A percentile compares a stretch with the other conserved stretches of the same genome.
Evolutionary conservation across 768 basidiomycete genomes (phyloP).

Genomic region (Xerocomus potaroensis): DNA sequence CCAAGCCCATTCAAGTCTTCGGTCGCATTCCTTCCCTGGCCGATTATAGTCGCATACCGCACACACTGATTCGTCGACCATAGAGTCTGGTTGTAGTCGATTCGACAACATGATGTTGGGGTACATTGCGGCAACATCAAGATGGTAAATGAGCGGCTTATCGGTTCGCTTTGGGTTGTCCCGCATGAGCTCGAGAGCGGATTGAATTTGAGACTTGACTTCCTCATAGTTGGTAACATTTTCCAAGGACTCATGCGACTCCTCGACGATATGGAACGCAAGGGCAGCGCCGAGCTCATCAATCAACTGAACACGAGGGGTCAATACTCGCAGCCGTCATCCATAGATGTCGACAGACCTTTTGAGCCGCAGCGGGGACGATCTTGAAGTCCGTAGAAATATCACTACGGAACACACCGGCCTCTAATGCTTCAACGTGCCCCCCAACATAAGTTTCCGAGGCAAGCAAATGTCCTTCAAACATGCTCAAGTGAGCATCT

Average conservation of each 20-base stretch:
- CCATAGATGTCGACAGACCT: constrained; percentile 43
- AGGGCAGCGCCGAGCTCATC: constrained; percentile 92
- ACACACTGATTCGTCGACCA: constrained; percentile 93
- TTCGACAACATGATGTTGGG: constrained; percentile 99
- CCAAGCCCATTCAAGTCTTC: constrained; percentile 97
- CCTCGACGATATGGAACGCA: constrained; percentile 82
- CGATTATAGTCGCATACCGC: constrained; percentile 98
- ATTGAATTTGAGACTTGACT: constrained; percentile 74
- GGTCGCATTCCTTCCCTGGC: constrained; percentile 91
- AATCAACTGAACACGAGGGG: constrained; percentile 60
- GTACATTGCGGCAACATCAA: constrained; percentile 99
- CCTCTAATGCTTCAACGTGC: constrained; percentile 97
- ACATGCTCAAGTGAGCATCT: constrained; percentile 87
- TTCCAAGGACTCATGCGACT: constrained; percentile 74
- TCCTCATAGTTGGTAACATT: constrained; percentile 93
- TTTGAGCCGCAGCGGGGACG: constrained; percentile 78
- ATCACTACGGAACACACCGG: constrained; percentile 96
- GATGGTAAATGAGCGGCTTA: constrained; percentile 94
- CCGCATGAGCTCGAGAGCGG: constrained; percentile 81
- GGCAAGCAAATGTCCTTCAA: constrained; percentile 92
- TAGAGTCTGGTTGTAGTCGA: constrained; percentile 95
- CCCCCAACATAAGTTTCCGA: constrained; percentile 99
- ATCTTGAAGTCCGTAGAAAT: constrained; percentile 95
- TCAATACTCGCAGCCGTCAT: neutral
- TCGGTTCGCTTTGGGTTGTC: constrained; percentile 87